Evolutionary conservation across 805 yeast genomes (phyloP).

Genomic region (Saccharomycopsis lassenensis): DNA sequence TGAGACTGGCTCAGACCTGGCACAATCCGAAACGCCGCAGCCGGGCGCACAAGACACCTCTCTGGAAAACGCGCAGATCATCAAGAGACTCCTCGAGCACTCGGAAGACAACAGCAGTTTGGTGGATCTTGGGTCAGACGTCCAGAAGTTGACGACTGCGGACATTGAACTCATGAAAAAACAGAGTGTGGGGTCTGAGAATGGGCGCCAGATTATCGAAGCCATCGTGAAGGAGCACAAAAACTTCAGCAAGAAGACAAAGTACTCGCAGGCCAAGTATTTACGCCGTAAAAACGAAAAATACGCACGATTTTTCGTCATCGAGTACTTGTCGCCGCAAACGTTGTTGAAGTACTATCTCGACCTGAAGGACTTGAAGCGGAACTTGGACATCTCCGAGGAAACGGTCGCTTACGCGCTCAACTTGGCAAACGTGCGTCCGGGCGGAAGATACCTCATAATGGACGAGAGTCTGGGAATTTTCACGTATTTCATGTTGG

Average conservation of each 20-base stretch:
- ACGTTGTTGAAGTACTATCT: conserved; percentile 61
- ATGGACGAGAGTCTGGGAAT: conserved; percentile 94
- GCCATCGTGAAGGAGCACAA: conserved; percentile 75
- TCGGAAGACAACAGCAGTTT: conserved; percentile 51
- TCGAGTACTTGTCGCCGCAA: conserved; percentile 63
- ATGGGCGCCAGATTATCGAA: conserved; percentile 71
- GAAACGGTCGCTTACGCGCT: conserved; percentile 74
- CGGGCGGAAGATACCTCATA: conserved; percentile 82
- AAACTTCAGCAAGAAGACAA: conserved; percentile 80
- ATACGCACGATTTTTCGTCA: conserved; percentile 74
- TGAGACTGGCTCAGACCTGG: conserved; percentile 21
- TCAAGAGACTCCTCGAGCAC: conserved; percentile 29
- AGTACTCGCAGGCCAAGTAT: conserved; percentile 86
- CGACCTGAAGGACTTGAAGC: conserved; percentile 61
- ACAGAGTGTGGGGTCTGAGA: conserved; percentile 45
- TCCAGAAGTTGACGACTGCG: conserved; percentile 64
- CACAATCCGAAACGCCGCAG: conserved; percentile 27
- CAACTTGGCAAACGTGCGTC: conserved; percentile 69
- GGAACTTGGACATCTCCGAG: conserved; percentile 70
- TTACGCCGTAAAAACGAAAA: conserved; percentile 85
- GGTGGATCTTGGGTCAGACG: conserved; percentile 53
- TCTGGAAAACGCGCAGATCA: conserved; percentile 24
- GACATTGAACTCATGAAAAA: conserved; percentile 79
- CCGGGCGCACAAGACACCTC: conserved; percentile 27
- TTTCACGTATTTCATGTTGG: conserved; percentile 75